These are phyloP conservation scores for Sabuloglossum arenarium DNA, from an alignment of 495 filamentous ascomycete species.

Conservation along the genomic window DNA sequence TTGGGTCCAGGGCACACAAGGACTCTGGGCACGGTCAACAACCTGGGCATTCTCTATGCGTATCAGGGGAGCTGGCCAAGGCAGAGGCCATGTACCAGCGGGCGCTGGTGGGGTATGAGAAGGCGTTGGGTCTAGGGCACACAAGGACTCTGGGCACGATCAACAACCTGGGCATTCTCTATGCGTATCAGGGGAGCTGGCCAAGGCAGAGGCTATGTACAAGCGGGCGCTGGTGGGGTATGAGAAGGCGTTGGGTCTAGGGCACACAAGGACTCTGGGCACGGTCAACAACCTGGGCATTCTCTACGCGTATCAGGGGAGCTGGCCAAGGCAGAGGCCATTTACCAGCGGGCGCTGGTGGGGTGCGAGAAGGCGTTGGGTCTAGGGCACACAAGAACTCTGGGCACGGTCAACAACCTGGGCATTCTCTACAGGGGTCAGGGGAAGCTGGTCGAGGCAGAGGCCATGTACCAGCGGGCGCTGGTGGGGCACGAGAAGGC, in stretches of 20 bases:
- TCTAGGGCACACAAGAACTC: constrained; percentile 2
- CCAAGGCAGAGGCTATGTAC: background rate
- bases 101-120: constrained; percentile 2
- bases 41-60: background rate
- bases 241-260: background rate
- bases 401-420: constrained; percentile 4
- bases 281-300: constrained; percentile 4
- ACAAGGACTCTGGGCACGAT: constrained; percentile 3
- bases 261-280: constrained; percentile 4
- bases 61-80: background rate
- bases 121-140: background rate
- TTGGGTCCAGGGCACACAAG: constrained; percentile 3
- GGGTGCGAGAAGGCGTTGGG: constrained; percentile 1
- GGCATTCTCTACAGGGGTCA: background rate
- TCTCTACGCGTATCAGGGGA: background rate
- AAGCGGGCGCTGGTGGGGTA: constrained; percentile 1
- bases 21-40: constrained; percentile 4
- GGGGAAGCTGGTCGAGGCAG: background rate
- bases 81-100: constrained; percentile 1
- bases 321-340: background rate
- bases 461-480: constrained; percentile 2
- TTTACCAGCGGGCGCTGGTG: constrained; percentile 2
- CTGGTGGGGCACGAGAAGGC: constrained; percentile 3
- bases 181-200: background rate
- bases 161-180: constrained; percentile 2